phyloP scores from a whole-genome alignment of 495 filamentous ascomycete genomes.

The Penicillium tannophilum region DNA sequence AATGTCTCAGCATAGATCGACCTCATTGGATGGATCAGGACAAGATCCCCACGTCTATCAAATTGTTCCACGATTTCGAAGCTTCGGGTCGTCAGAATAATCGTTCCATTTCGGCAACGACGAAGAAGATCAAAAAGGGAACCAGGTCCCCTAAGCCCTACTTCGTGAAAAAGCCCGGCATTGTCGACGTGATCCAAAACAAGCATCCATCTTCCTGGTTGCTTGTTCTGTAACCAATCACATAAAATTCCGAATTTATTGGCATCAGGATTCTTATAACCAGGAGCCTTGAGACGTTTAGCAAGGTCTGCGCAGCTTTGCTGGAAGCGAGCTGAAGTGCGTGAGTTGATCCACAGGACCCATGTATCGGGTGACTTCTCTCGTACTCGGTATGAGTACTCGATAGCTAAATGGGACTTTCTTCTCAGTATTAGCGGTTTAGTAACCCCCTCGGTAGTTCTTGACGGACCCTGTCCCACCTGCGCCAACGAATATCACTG shows the following conservation, averaged over 20 bases:
- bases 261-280: neutral
- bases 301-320: neutral
- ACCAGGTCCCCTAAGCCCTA: neutral
- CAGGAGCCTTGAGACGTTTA: neutral
- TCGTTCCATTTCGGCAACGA: neutral
- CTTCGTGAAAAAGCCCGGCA: neutral
- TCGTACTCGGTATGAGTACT: neutral
- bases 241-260: neutral
- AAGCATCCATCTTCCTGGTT: neutral
- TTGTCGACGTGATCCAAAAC: neutral
- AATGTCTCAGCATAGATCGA: neutral
- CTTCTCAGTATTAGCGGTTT: neutral
- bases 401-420: neutral
- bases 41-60: neutral
- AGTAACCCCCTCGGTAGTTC: neutral
- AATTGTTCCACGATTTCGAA: neutral
- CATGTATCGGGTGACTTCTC: neutral
- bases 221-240: neutral
- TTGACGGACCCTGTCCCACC: neutral
- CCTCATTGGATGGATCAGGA: neutral
- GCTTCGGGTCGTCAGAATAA: neutral
- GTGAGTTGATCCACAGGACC: neutral
- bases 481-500: neutral
- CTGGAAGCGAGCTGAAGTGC: neutral
- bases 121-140: neutral